Conservation (phyloP, 805 yeast species). For the Lipomyces sp. region DNA sequence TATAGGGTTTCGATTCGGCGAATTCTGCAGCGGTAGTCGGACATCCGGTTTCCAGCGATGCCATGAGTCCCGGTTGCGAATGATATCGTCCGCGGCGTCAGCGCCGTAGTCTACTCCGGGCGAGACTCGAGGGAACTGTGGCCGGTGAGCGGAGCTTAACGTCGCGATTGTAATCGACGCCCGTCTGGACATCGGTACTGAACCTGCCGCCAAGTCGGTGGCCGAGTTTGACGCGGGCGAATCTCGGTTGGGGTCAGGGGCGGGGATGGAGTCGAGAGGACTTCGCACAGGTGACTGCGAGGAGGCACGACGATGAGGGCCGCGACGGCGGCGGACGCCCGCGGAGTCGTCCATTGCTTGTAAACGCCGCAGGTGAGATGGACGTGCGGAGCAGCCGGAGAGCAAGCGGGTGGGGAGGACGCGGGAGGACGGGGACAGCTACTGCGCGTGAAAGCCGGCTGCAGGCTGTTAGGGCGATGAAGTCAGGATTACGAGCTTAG, state of each 20-base stretch:
- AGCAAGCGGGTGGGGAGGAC: neutral
- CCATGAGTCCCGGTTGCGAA: conserved; percentile 13
- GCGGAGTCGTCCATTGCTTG: conserved; percentile 11
- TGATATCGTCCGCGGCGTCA: conserved; percentile 19
- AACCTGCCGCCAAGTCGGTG: too few species aligned
- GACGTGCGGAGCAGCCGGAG: neutral
- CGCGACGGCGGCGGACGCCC: conserved; percentile 1
- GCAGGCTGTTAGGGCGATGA: too few species aligned
- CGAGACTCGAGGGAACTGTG: neutral
- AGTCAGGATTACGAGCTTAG: too few species aligned
- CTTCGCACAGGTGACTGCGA: too few species aligned
- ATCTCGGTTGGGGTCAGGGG: too few species aligned
- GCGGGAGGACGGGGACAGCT: neutral
- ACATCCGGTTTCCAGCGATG: conserved; percentile 5
- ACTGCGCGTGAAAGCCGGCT: too few species aligned
- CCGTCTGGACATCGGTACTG: conserved; percentile 10
- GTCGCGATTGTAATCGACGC: conserved; percentile 19
- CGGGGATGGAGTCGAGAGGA: too few species aligned
- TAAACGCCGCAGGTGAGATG: neutral
- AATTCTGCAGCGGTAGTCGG: conserved; percentile 1
- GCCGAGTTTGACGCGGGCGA: too few species aligned
- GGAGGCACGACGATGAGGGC: too few species aligned
- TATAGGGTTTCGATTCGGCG: too few species aligned
- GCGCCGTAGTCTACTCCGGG: conserved; percentile 3
- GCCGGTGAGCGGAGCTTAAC: conserved; percentile 13